phyloP scores from a whole-genome alignment of 2,329 filamentous ascomycete species.

The Hortaea sp. region DNA sequence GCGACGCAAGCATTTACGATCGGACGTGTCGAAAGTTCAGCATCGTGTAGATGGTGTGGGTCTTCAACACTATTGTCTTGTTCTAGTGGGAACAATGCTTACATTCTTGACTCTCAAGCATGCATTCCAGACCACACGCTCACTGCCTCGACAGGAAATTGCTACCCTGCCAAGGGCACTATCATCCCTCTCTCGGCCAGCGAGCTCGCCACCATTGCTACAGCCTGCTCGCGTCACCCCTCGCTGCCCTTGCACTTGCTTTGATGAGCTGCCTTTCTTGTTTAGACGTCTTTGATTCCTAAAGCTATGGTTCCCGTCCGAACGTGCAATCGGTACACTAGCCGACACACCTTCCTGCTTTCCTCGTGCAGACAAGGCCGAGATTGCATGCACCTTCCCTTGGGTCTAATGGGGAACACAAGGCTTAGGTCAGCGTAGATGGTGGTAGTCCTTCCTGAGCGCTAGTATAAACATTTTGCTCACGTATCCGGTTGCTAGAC shows the following conservation, averaged over 20 bases:
- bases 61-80: neutral
- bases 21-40: neutral
- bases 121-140: conserved; percentile 14
- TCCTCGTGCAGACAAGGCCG: conserved; percentile 18
- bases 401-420: conserved; percentile 19
- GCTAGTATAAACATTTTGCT: conserved; percentile 8
- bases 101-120: conserved; percentile 11
- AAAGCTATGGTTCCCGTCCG: conserved; percentile 5
- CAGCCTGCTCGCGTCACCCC: conserved; percentile 12
- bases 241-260: conserved; percentile 19
- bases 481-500: conserved; percentile 7
- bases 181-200: conserved; percentile 17
- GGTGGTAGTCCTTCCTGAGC: neutral
- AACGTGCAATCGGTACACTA: conserved; percentile 18
- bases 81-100: conserved; percentile 15
- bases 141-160: conserved; percentile 13
- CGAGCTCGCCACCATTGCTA: conserved; percentile 9
- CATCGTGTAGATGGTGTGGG: neutral
- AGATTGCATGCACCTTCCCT: conserved; percentile 20
- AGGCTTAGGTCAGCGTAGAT: conserved; percentile 20
- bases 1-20: neutral
- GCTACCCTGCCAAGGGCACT: conserved; percentile 15
- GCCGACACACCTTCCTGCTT: conserved; percentile 18
- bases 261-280: conserved; percentile 14
- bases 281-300: conserved; percentile 10